Conservation (phyloP, 2,329 filamentous ascomycete genomes). For the Clarireedia homoeocarpa region DNA sequence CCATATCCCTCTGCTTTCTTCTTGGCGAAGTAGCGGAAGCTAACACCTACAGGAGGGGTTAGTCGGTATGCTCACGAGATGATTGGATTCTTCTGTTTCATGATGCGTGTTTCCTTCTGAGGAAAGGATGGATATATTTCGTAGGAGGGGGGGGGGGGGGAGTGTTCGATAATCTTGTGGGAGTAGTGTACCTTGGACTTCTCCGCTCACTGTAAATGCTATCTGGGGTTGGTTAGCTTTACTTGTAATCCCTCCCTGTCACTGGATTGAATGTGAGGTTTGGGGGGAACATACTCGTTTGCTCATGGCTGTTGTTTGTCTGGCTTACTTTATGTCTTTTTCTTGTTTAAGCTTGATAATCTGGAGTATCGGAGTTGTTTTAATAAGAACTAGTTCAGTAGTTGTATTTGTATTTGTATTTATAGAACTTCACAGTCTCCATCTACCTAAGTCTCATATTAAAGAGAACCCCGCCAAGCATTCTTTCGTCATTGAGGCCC, state of each 20-base stretch:
- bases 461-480: no score
- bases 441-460: no score
- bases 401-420: no score
- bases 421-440: no score
- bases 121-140: neutral
- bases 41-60: neutral
- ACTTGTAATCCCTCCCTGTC: no score
- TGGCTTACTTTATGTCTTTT: no score
- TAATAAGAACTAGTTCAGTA: no score
- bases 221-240: neutral
- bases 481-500: neutral
- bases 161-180: neutral
- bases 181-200: neutral
- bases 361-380: no score
- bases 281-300: neutral
- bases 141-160: no score
- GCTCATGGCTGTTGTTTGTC: neutral
- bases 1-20: constrained; percentile 42
- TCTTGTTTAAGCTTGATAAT: neutral
- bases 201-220: neutral
- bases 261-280: neutral
- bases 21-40: constrained; percentile 40
- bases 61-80: neutral
- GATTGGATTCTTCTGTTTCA: no score
- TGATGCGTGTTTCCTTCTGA: neutral